These are phyloP conservation scores for Ustilaginoidea virens DNA, from an alignment of 2,329 filamentous ascomycete genomes.

Conservation along the genomic window DNA sequence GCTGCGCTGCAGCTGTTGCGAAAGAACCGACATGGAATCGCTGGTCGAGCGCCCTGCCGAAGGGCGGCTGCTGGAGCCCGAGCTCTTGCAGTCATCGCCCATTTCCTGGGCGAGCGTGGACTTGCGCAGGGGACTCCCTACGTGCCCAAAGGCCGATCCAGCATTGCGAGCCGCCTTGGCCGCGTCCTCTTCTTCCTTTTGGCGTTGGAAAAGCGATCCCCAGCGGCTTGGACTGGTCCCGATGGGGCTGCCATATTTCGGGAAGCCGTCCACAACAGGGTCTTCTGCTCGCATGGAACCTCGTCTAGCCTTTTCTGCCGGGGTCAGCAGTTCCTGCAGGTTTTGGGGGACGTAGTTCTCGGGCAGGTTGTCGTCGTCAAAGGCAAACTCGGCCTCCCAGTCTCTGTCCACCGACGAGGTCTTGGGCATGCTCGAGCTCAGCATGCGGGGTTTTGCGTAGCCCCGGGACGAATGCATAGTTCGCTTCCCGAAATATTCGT, in stretches of 20 bases:
- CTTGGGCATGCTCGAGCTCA: conserved; percentile 54
- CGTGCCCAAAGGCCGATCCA: conserved; percentile 47
- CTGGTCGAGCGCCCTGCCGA: conserved; percentile 24
- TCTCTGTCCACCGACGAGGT: conserved; percentile 47
- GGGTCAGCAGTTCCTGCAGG: conserved; percentile 49
- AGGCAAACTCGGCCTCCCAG: conserved; percentile 56
- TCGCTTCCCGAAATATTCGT: conserved; percentile 56
- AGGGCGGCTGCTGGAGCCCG: conserved; percentile 23
- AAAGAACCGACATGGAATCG: conserved; percentile 41
- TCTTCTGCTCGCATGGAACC: conserved; percentile 42
- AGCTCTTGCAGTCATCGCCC: conserved; percentile 17
- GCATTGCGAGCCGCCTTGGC: conserved; percentile 19
- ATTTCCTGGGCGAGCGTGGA: conserved; percentile 43
- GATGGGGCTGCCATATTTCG: conserved; percentile 46
- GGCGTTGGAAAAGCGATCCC: conserved; percentile 44
- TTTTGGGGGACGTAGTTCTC: conserved; percentile 57
- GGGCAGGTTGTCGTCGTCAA: conserved; percentile 48
- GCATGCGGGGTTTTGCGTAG: conserved; percentile 50
- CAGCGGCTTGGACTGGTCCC: conserved; percentile 45
- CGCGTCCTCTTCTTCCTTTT: conserved; percentile 40
- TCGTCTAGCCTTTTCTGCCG: conserved; percentile 49
- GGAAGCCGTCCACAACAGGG: conserved; percentile 26
- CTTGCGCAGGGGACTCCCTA: conserved; percentile 49
- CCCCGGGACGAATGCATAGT: conserved; percentile 53
- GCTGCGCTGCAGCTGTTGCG: conserved; percentile 47